Base-by-base conservation (phyloP, 805 yeast genomes). In the Lachancea kluyveri region DNA sequence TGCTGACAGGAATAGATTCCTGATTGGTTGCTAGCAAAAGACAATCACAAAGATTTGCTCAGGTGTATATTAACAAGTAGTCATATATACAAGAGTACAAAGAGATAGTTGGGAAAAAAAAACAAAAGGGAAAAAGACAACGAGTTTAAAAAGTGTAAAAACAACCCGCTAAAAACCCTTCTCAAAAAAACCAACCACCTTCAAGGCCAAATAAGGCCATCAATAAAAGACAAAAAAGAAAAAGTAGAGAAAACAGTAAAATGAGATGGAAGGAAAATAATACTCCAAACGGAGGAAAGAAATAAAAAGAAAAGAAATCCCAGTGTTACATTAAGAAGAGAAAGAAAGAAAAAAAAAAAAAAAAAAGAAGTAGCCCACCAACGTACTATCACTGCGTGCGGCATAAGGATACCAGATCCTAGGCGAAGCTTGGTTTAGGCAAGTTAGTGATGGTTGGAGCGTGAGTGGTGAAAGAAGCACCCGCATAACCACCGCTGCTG, bases 381-480 rank as follows among this genome's bases (percentile, higher is more conserved):
- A 12, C 8, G 12, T 6, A 19, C n/a, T n/a, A n/a, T n/a, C n/a
- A n/a, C n/a, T n/a, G n/a, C n/a, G n/a, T n/a, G n/a, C 10, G 12
- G 9, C 15, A 15, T 16, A 17, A 10, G 17, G 17, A 28, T 30
- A 20, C 33, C 29, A 34, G 33, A 30, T 27, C 32, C 18, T 43
- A 49, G 19, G 46, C 39, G 30, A 54, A 54, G 39, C 58, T 56
- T 28, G 62, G 62, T 35, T 57, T 57, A 11, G 62, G 62, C 23
- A 57, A 37, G 13, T 48, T 52, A 22, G 48, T 42, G 22, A 52
- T 47, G 15, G 51, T 45, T 10, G 62, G 62, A 14, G 48, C 42
- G 34, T 48, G 47, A 7, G 57, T 48, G 10, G 62, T 53, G 34
- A 57, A 57, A 1, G 62, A 54, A 6, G 59, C 62, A 35, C 62